phyloP scores from a whole-genome alignment of 2,329 filamentous ascomycete species.

The Xylariaceae sp. region DNA sequence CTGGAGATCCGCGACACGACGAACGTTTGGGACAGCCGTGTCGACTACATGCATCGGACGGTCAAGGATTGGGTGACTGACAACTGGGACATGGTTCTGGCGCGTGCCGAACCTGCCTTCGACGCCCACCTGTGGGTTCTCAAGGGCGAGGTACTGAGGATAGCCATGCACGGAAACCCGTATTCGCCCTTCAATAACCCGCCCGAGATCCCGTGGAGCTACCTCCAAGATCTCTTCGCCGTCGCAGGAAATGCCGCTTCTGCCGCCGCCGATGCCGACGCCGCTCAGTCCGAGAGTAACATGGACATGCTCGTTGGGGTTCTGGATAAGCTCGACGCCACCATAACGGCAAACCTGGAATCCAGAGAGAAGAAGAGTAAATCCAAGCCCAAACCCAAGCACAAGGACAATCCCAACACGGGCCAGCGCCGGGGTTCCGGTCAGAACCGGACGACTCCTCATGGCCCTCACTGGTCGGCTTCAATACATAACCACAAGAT shows the following conservation, averaged over 20 bases:
- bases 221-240: background rate
- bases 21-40: background rate
- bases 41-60: slow-evolving; percentile 3
- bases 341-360: background rate
- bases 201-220: background rate
- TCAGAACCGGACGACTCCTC: no score
- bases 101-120: background rate
- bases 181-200: background rate
- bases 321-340: background rate
- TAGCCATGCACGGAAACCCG: background rate
- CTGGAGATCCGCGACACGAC: slow-evolving; percentile 1
- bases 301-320: background rate
- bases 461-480: background rate
- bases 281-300: background rate
- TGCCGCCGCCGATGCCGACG: background rate
- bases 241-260: background rate
- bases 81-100: slow-evolving; percentile 1
- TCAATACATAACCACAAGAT: background rate
- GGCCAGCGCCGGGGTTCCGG: no score
- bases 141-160: slow-evolving; percentile 2
- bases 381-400: background rate
- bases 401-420: no score
- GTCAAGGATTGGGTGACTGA: slow-evolving; percentile 1
- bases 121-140: slow-evolving; percentile 5
- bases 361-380: background rate